phyloP scores from a whole-genome alignment of 2,329 filamentous ascomycete species.

The Aspergillus sp. region DNA sequence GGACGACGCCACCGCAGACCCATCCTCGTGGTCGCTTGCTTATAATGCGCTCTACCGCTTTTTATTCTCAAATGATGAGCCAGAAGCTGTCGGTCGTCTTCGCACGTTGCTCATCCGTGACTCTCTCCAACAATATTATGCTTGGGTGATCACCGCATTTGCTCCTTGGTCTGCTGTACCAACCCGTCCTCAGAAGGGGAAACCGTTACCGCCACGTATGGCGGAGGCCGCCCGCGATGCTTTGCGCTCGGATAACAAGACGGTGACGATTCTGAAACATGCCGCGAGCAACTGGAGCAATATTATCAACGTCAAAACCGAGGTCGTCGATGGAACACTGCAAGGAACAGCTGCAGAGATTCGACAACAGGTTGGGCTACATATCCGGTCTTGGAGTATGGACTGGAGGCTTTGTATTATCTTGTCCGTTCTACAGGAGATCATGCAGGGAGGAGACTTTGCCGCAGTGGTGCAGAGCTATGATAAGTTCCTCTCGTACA shows the following conservation, averaged over 20 bases:
- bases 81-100: slow-evolving; percentile 31
- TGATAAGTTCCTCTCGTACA: slow-evolving; percentile 52
- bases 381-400: slow-evolving; percentile 36
- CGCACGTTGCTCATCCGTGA: slow-evolving; percentile 59
- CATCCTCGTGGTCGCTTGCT: slow-evolving; percentile 59
- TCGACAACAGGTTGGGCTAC: slow-evolving; percentile 37
- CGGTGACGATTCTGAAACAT: slow-evolving; percentile 66
- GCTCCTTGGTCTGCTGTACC: slow-evolving; percentile 67
- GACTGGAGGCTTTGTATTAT: slow-evolving; percentile 43
- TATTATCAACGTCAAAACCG: slow-evolving; percentile 61
- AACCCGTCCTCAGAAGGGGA: slow-evolving; percentile 44
- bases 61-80: slow-evolving; percentile 32
- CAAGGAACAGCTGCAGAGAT: slow-evolving; percentile 32
- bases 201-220: slow-evolving; percentile 58
- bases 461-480: slow-evolving; percentile 51
- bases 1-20: slow-evolving; percentile 57
- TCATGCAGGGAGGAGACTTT: slow-evolving; percentile 33
- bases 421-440: slow-evolving; percentile 41
- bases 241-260: slow-evolving; percentile 75
- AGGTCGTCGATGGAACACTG: slow-evolving; percentile 27
- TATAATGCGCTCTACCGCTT: slow-evolving; percentile 65
- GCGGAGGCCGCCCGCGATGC: slow-evolving; percentile 71
- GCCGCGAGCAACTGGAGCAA: slow-evolving; percentile 62
- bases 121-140: slow-evolving; percentile 65
- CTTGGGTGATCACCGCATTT: slow-evolving; percentile 75